phyloP scores from a whole-genome alignment of 129 eudicot genomes.

The Apium graveolens region DNA sequence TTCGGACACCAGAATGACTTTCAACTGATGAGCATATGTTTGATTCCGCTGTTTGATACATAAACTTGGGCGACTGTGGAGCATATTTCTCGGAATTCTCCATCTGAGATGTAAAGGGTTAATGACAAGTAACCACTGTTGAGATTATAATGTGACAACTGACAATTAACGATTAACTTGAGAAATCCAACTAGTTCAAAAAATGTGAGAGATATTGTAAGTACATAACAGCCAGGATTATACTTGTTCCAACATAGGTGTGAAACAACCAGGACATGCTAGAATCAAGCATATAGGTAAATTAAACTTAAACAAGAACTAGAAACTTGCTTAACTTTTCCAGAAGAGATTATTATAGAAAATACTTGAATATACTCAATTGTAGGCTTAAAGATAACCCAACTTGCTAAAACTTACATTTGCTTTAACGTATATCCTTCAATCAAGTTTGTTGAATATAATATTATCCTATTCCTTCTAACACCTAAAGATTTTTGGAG shows the following conservation, averaged over 20 bases:
- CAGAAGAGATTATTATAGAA: background rate
- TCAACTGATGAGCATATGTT: constrained; percentile 38
- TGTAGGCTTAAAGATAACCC: background rate
- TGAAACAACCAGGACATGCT: background rate
- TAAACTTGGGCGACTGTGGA: constrained; percentile 34
- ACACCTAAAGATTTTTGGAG: too few relatives aligned
- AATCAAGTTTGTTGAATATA: background rate
- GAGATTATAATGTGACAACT: background rate
- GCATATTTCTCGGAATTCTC: constrained; percentile 59
- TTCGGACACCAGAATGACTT: constrained; percentile 30
- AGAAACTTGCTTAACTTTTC: background rate
- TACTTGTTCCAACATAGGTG: background rate
- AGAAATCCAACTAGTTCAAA: background rate
- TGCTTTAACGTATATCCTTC: background rate
- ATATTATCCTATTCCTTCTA: too few relatives aligned
- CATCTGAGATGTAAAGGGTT: constrained; percentile 42
- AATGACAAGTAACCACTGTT: constrained; percentile 14
- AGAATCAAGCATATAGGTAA: background rate
- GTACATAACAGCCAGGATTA: background rate
- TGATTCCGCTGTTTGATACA: constrained; percentile 45
- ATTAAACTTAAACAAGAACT: background rate
- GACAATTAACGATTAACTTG: background rate
- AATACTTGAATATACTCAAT: background rate
- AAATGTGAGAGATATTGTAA: background rate
- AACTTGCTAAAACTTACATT: background rate